These are phyloP conservation scores for Cadophora gregata DNA, from an alignment of 2,329 filamentous ascomycete species.

Conservation along the genomic window DNA sequence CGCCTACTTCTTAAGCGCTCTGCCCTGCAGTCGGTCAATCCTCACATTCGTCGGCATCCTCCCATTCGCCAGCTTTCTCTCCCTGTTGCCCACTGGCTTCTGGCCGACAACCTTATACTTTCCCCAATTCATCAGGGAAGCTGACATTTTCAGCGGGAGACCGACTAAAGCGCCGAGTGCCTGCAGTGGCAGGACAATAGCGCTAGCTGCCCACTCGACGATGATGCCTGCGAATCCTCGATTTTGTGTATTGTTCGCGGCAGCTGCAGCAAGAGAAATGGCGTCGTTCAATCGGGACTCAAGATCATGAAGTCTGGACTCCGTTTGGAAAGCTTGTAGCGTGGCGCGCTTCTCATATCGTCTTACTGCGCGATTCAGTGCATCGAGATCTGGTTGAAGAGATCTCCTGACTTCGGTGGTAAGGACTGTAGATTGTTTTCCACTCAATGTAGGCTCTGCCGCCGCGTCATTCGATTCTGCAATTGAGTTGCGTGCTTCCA, in stretches of 20 bases:
- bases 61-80: constrained; percentile 32
- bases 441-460: constrained; percentile 44
- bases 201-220: constrained; percentile 41
- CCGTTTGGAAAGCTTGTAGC: constrained; percentile 75
- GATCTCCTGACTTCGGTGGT: constrained; percentile 65
- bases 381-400: constrained; percentile 83
- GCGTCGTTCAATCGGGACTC: constrained; percentile 78
- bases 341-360: constrained; percentile 90
- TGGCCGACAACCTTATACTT: constrained; percentile 30
- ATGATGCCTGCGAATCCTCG: constrained; percentile 34
- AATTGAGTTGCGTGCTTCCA: constrained; percentile 64
- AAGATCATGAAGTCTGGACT: constrained; percentile 74
- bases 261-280: constrained; percentile 79
- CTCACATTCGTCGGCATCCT: constrained; percentile 19
- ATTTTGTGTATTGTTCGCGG: constrained; percentile 53
- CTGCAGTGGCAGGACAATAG: constrained; percentile 41
- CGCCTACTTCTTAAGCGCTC: constrained; percentile 31
- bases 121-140: constrained; percentile 32
- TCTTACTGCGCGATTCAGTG: constrained; percentile 84
- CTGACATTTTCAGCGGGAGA: constrained; percentile 39
- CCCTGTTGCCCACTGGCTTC: constrained; percentile 22
- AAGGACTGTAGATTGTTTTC: constrained; percentile 50
- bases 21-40: constrained; percentile 26
- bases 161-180: constrained; percentile 33
- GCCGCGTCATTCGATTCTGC: constrained; percentile 40